These are phyloP conservation scores for Alternaria rosae DNA, from an alignment of 2,329 filamentous ascomycete genomes.

Conservation along the genomic window DNA sequence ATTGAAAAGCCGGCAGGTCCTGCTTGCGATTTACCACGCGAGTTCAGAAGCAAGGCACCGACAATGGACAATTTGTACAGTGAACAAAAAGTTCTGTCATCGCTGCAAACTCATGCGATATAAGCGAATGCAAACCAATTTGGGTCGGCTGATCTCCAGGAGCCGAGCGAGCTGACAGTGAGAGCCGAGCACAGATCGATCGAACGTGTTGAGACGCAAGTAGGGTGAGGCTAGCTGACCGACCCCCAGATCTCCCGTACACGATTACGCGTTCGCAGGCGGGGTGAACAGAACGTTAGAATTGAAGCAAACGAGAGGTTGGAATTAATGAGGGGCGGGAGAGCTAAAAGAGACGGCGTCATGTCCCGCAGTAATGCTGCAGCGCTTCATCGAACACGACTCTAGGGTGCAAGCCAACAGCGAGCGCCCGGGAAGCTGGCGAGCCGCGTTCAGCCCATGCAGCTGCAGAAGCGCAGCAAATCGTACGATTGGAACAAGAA, in stretches of 20 bases:
- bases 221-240: constrained; percentile 13
- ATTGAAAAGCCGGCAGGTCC: not conserved
- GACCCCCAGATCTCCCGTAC: constrained; percentile 4
- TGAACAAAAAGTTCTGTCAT: constrained; percentile 1
- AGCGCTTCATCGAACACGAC: constrained; percentile 5
- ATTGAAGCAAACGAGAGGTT: constrained; percentile 17
- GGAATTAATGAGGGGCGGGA: constrained; percentile 28
- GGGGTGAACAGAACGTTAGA: constrained; percentile 15
- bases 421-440: constrained; percentile 15
- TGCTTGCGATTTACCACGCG: not conserved
- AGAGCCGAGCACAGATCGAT: constrained; percentile 10
- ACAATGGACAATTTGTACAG: not conserved
- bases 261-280: constrained; percentile 28
- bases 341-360: constrained; percentile 19
- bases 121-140: constrained; percentile 5
- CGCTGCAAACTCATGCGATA: not conserved
- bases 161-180: constrained; percentile 7
- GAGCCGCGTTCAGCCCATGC: constrained; percentile 14
- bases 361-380: constrained; percentile 21
- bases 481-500: constrained; percentile 1
- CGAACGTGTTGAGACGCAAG: constrained; percentile 25
- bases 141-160: not conserved
- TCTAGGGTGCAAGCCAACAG: constrained; percentile 8
- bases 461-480: constrained; percentile 8
- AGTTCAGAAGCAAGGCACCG: not conserved